phyloP scores from a whole-genome alignment of 495 filamentous ascomycete genomes.

The Clavariopsis aquatica region DNA sequence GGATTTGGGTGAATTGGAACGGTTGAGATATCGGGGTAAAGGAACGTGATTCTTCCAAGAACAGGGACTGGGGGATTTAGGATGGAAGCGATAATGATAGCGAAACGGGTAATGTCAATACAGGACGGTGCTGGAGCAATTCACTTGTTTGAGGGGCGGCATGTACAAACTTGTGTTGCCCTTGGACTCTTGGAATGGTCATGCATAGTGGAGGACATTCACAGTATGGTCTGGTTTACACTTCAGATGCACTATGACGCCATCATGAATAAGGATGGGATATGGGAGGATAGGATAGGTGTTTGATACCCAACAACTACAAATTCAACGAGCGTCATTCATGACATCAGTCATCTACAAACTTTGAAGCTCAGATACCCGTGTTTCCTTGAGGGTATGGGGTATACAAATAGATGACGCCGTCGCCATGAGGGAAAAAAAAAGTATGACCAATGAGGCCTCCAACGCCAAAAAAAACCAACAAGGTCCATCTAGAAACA shows the following conservation, averaged over 20 bases:
- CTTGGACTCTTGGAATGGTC: too few relatives aligned
- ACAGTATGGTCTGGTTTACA: too few relatives aligned
- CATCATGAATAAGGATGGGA: too few relatives aligned
- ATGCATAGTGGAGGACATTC: too few relatives aligned
- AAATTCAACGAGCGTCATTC: neutral
- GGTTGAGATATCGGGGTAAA: conserved; percentile 31
- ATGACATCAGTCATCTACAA: neutral
- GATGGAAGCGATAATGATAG: neutral
- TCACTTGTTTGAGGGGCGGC: too few relatives aligned
- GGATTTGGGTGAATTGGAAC: conserved; percentile 36
- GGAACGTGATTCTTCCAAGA: neutral
- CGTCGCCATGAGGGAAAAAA: conserved; percentile 8
- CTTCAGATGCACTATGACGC: too few relatives aligned
- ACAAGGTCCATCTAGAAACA: neutral
- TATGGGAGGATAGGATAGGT: neutral
- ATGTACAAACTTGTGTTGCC: too few relatives aligned
- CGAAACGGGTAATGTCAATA: neutral
- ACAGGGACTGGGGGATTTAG: neutral
- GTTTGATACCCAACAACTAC: conserved; percentile 6
- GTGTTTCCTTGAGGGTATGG: neutral
- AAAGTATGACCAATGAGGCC: too few relatives aligned
- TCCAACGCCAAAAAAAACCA: neutral
- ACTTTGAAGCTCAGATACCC: neutral
- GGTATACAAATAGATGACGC: conserved; percentile 5
- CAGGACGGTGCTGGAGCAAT: too few relatives aligned